Percentiles rank a stretch among this genome's conserved stretches.
phyloP scores from a whole-genome alignment of 495 filamentous ascomycete genomes.

The Hypoxylon rickii region DNA sequence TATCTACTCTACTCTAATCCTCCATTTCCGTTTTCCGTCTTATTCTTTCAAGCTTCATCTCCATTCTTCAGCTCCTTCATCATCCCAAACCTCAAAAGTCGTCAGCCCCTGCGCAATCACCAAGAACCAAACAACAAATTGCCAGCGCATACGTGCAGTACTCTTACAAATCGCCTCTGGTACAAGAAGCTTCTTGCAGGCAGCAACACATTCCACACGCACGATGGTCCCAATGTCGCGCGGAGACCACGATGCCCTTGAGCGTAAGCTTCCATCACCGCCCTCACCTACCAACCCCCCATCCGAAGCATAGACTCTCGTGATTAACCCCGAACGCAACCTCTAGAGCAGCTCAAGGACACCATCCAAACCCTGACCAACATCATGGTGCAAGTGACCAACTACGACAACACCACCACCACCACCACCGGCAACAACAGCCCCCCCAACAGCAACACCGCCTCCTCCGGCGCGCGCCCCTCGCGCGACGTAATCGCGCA shows the following conservation, averaged over 20 bases:
- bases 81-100: too few relatives aligned
- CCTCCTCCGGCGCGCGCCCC: constrained; percentile 48
- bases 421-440: constrained; percentile 40
- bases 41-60: too few relatives aligned
- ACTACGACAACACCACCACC: constrained; percentile 64
- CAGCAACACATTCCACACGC: too few relatives aligned
- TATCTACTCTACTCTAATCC: too few relatives aligned
- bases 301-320: background rate
- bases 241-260: constrained; percentile 49
- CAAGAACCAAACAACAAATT: too few relatives aligned
- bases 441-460: constrained; percentile 44
- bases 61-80: too few relatives aligned
- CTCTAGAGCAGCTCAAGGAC: constrained; percentile 66
- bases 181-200: too few relatives aligned
- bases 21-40: too few relatives aligned
- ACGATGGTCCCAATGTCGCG: constrained; percentile 54
- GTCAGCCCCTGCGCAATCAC: too few relatives aligned
- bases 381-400: constrained; percentile 70
- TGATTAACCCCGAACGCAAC: too few relatives aligned
- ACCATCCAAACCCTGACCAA: constrained; percentile 89
- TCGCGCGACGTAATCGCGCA: constrained; percentile 49
- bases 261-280: constrained; percentile 41
- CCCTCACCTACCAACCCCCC: background rate
- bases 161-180: too few relatives aligned
- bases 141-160: too few relatives aligned